Evolutionary conservation across 306 rosid species (phyloP).

Genomic region (Cucumis melo): DNA sequence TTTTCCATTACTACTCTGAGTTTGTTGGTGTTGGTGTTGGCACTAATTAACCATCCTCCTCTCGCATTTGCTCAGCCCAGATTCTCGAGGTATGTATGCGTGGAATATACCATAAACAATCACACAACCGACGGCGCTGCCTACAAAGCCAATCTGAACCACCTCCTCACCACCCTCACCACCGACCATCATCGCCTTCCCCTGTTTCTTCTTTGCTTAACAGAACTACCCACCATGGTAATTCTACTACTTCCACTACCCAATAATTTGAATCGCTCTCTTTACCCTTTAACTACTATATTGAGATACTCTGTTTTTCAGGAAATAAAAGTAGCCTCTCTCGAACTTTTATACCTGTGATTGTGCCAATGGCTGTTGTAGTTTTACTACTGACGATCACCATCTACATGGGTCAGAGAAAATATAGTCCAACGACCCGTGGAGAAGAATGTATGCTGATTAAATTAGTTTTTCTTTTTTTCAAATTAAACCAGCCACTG

Average conservation of each 20-base stretch:
- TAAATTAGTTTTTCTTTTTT: too few relatives aligned
- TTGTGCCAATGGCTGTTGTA: not conserved
- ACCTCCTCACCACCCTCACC: conserved; percentile 29
- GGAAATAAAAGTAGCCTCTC: not conserved
- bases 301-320: not conserved
- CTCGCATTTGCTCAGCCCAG: not conserved
- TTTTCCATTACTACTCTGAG: not conserved
- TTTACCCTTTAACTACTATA: too few relatives aligned
- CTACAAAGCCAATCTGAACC: conserved; percentile 30
- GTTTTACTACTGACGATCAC: not conserved
- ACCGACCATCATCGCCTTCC: not conserved
- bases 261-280: too few relatives aligned
- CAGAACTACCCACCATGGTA: not conserved
- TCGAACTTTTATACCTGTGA: not conserved
- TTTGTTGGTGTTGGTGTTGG: not conserved
- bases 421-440: not conserved
- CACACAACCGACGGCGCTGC: conserved; percentile 25
- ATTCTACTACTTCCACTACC: not conserved
- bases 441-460: not conserved
- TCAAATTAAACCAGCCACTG: too few relatives aligned
- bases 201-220: not conserved
- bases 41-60: not conserved
- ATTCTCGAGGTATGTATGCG: not conserved
- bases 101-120: conserved; percentile 7
- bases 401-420: not conserved